These are phyloP conservation scores for Botrytis tulipae DNA, from an alignment of 2,329 filamentous ascomycete species.

Conservation along the genomic window DNA sequence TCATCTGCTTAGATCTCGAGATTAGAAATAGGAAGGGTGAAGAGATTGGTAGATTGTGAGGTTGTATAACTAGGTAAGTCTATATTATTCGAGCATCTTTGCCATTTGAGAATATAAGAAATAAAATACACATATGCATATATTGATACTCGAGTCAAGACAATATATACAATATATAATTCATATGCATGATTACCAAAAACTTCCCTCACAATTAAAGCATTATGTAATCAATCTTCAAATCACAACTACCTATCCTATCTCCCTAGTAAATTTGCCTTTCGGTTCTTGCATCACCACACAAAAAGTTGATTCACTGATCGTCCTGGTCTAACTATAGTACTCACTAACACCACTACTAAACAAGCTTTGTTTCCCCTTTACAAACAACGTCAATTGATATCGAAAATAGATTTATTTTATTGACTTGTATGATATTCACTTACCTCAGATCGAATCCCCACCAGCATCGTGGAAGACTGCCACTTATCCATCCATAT, in stretches of 20 bases:
- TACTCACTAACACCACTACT: not conserved
- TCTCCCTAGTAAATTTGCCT: not conserved
- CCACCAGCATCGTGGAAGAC: not conserved
- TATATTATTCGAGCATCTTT: not conserved
- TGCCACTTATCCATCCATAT: not conserved
- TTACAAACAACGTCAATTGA: not conserved
- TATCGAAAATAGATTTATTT: not conserved
- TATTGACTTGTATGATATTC: not conserved
- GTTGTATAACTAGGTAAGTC: not conserved
- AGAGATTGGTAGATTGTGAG: not conserved
- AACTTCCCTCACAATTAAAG: not conserved
- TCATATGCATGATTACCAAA: not conserved
- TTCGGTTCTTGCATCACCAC: not conserved
- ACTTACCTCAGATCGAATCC: not conserved
- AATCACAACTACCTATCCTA: not conserved
- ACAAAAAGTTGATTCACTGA: not conserved
- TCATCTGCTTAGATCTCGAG: conserved; percentile 4
- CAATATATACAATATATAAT: too few species aligned
- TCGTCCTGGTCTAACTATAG: not conserved
- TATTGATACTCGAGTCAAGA: not conserved
- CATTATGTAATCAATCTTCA: not conserved
- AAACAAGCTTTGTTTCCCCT: not conserved
- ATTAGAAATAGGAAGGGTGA: not conserved
- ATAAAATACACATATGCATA: not conserved
- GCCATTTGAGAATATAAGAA: not conserved